Evolutionary conservation across 75 land plant species (phyloP).

Genomic region (Cunninghamia lanceolata): DNA sequence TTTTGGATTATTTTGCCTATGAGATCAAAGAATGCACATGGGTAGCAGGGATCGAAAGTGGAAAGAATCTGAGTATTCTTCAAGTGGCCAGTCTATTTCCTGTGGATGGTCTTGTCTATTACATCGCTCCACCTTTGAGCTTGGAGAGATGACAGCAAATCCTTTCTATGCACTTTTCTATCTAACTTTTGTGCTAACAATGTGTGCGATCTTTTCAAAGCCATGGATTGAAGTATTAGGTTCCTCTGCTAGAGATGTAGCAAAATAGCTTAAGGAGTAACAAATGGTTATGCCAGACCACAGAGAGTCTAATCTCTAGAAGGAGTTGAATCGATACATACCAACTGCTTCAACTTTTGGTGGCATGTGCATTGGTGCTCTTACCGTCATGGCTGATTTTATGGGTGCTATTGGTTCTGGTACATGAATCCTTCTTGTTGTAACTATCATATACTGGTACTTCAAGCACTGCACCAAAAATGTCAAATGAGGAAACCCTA

Average conservation of each 20-base stretch:
- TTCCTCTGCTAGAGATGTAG: constrained; percentile 51
- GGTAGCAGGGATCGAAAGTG: constrained; percentile 70
- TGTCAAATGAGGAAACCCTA: too few species aligned
- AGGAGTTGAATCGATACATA: constrained; percentile 75
- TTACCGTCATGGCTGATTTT: constrained; percentile 73
- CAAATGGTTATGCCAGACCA: too few species aligned
- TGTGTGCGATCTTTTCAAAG: constrained; percentile 50
- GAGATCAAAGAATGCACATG: too few species aligned
- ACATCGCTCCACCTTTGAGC: constrained; percentile 56
- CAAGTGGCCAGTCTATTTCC: constrained; percentile 58
- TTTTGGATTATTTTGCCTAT: constrained; percentile 54
- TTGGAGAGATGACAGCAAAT: constrained; percentile 44
- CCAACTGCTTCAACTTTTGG: constrained; percentile 85
- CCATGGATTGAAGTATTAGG: constrained; percentile 68
- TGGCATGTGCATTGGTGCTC: constrained; percentile 80
- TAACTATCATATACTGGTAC: constrained; percentile 79
- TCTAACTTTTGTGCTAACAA: too few species aligned
- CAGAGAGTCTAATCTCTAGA: too few species aligned
- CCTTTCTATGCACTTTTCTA: constrained; percentile 59
- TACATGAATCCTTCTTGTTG: constrained; percentile 69
- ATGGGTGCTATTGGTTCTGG: constrained; percentile 95
- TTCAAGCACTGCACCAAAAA: too few species aligned
- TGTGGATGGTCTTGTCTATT: constrained; percentile 56
- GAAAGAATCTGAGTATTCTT: constrained; percentile 59
- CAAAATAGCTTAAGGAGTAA: too few species aligned